These are phyloP conservation scores for Boletus eberwhitei DNA, from an alignment of 768 basidiomycete species.

Conservation along the genomic window DNA sequence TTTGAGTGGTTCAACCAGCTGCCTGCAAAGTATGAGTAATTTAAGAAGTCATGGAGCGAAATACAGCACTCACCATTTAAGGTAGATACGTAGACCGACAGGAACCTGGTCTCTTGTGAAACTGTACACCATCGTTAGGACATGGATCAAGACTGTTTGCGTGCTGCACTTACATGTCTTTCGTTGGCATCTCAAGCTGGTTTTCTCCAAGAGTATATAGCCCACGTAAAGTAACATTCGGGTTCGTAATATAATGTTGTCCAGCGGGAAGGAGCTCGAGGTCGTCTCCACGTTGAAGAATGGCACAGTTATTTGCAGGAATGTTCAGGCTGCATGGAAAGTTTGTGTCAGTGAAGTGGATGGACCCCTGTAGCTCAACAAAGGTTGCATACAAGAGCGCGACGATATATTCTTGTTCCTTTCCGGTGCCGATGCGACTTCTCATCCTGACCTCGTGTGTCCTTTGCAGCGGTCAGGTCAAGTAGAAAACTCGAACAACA, in stretches of 20 bases:
- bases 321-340: constrained; percentile 62
- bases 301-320: constrained; percentile 84
- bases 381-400: constrained; percentile 62
- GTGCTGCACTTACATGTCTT: constrained; percentile 62
- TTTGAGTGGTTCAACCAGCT: constrained; percentile 50
- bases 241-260: constrained; percentile 81
- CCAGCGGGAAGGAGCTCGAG: constrained; percentile 76
- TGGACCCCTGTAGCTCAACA: neutral
- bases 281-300: constrained; percentile 78
- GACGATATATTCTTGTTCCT: constrained; percentile 65
- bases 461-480: constrained; percentile 22
- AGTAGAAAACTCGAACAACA: neutral
- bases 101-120: constrained; percentile 88
- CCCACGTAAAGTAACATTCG: constrained; percentile 77
- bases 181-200: constrained; percentile 83
- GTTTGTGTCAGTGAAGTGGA: neutral
- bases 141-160: neutral
- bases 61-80: constrained; percentile 58
- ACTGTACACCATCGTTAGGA: constrained; percentile 32
- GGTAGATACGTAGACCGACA: constrained; percentile 77
- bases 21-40: constrained; percentile 30
- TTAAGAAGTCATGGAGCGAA: neutral
- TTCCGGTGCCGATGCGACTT: constrained; percentile 44
- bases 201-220: constrained; percentile 80
- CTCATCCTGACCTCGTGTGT: constrained; percentile 80